A percentile compares a stretch with the other conserved stretches of the same genome.
Conservation (phyloP, 2,329 filamentous ascomycete species). For the Tolypocladium sp. region DNA sequence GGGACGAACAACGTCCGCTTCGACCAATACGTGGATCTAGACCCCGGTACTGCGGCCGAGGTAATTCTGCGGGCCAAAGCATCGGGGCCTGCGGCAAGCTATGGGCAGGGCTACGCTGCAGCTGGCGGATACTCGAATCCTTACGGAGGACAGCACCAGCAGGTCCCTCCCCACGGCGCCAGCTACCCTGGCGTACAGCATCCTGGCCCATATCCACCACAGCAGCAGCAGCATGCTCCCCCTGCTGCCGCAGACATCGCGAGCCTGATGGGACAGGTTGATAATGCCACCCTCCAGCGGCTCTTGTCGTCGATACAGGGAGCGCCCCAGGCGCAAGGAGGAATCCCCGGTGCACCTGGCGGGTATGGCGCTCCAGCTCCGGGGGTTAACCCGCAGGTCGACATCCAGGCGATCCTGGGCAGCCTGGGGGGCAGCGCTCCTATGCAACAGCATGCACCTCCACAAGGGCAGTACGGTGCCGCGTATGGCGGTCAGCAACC, state of each 20-base stretch:
- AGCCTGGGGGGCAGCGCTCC: slow-evolving; percentile 22
- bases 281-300: slow-evolving; percentile 61
- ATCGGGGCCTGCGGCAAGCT: slow-evolving; percentile 15
- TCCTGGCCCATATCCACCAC: slow-evolving; percentile 21
- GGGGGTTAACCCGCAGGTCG: slow-evolving; percentile 22
- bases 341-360: slow-evolving; percentile 2
- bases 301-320: slow-evolving; percentile 51
- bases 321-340: slow-evolving; percentile 8
- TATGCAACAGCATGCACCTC: slow-evolving; percentile 11
- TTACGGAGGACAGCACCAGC: slow-evolving; percentile 21
- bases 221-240: slow-evolving; percentile 20
- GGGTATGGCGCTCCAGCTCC: slow-evolving; percentile 10
- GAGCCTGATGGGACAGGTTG: slow-evolving; percentile 57
- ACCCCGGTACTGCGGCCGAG: slow-evolving; percentile 69
- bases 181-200: slow-evolving; percentile 15
- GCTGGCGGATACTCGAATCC: slow-evolving; percentile 17
- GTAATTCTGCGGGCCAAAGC: slow-evolving; percentile 66
- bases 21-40: slow-evolving; percentile 79
- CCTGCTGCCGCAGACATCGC: slow-evolving; percentile 43
- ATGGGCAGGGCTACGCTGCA: slow-evolving; percentile 19
- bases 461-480: slow-evolving; percentile 17
- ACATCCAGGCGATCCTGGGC: slow-evolving; percentile 37
- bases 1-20: slow-evolving; percentile 71
- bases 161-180: slow-evolving; percentile 6
- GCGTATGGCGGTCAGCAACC: slow-evolving; percentile 20